These are phyloP conservation scores for Ceratocystis cacaofunesta DNA, from an alignment of 2,329 filamentous ascomycete species.

Conservation along the genomic window DNA sequence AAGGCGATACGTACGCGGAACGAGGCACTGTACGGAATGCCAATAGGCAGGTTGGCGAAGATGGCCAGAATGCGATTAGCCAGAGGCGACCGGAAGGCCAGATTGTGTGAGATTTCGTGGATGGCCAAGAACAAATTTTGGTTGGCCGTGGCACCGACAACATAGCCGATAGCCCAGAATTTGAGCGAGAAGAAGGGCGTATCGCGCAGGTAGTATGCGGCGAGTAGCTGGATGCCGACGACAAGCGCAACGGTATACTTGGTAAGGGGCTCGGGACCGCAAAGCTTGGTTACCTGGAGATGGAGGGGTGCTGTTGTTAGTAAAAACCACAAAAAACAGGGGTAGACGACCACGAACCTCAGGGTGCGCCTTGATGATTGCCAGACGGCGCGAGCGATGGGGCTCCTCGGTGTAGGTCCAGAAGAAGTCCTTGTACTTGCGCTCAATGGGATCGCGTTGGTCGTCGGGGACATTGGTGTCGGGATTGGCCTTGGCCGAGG, in stretches of 20 bases:
- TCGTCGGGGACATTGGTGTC: conserved; percentile 10
- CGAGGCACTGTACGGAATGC: conserved; percentile 85
- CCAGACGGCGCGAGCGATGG: conserved; percentile 74
- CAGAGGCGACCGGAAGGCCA: conserved; percentile 69
- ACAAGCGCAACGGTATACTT: conserved; percentile 83
- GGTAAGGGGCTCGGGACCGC: conserved; percentile 86
- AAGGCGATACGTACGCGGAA: conserved; percentile 53
- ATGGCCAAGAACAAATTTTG: conserved; percentile 98
- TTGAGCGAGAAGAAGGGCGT: conserved; percentile 67
- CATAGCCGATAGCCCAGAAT: conserved; percentile 77
- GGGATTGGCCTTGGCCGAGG: conserved; percentile 3
- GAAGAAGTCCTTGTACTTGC: conserved; percentile 50
- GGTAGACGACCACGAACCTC: conserved; percentile 44
- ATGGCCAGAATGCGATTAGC: conserved; percentile 81
- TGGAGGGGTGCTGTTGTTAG: background rate
- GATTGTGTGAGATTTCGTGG: conserved; percentile 96
- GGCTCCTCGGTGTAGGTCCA: conserved; percentile 99
- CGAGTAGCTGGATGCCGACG: conserved; percentile 63
- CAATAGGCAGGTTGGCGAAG: conserved; percentile 90
- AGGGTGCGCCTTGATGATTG: conserved; percentile 96
- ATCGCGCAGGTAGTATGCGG: conserved; percentile 62
- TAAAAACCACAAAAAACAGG: background rate
- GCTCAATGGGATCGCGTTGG: conserved; percentile 16
- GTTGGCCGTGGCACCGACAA: conserved; percentile 87
- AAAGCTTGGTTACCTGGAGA: conserved; percentile 78